Base-by-base conservation (phyloP, 2,329 filamentous ascomycete genomes). In the Claviceps arundinis region DNA sequence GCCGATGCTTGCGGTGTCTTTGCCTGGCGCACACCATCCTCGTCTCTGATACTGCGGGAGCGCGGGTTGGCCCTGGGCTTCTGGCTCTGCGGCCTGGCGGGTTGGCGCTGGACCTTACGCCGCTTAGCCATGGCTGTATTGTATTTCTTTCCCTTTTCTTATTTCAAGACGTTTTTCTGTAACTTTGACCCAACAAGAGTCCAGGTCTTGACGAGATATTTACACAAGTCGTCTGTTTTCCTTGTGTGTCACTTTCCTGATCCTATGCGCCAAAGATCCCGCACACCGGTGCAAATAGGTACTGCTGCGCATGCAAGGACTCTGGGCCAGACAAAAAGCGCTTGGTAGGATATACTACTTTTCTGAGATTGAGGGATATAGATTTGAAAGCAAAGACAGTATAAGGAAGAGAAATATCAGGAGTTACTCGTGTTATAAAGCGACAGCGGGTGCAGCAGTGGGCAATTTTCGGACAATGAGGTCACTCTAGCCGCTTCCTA, bases 91-190 rank as follows among this genome's bases (percentile, higher is more conserved):
- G 57, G 52, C 13, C 55, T 58, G 7, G 49, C 19, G 47, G 50
- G 34, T 40, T 54, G 56, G 24, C 44, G 55, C 44, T 54, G 47
- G 24, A 57, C 50, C 51, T 52, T 55, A 42, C 56, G 55, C 17
- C 56, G 53, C 49, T 58, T 58, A 34, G 56, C 53, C 56, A 58
- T 58, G 37, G 3, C 13, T 37, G 17, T 16, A 24, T 5, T 47
- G 19, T 47, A 16, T 17, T 4, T 19, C 5, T 24, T 37, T 17
- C 24, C 17, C 16, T 34, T 46, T 9, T 8, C 14, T 22, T 14
- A 22, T 11, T 22, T 1, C 6, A 6, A 22, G 19, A n/a, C 9
- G 4, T 43, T 3, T 43, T 3, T 26, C 24, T 34, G 3, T 9
- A 34, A 34, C 30, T 34, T 34, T 34, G 1, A 34, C 30, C 3